Evolutionary conservation across 805 yeast genomes (phyloP).

Genomic region (Starmerella gropengiesseri): DNA sequence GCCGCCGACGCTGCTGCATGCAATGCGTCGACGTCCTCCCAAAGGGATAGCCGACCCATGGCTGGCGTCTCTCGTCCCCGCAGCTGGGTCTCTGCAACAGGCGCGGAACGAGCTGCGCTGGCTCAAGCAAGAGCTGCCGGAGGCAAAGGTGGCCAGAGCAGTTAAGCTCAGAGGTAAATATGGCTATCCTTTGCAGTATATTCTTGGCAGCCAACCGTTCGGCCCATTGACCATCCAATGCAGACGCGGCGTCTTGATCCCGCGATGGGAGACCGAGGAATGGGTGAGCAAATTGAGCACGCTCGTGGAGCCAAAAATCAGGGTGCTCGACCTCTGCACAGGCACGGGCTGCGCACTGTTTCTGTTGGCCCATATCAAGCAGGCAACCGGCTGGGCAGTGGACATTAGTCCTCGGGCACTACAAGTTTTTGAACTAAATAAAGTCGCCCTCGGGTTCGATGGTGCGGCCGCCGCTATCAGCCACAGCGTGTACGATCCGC

Average conservation of each 20-base stretch:
- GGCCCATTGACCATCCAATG: conserved; percentile 55
- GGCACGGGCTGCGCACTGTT: conserved; percentile 73
- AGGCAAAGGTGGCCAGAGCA: conserved; percentile 40
- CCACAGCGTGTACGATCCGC: conserved; percentile 11
- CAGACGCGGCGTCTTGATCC: conserved; percentile 60
- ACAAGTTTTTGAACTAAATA: conserved; percentile 33
- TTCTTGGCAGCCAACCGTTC: conserved; percentile 80
- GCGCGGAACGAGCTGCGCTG: conserved; percentile 36
- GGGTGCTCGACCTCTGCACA: conserved; percentile 61
- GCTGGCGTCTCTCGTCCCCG: conserved; percentile 5
- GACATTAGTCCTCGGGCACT: conserved; percentile 43
- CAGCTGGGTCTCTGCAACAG: conserved; percentile 13
- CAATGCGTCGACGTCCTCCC: conserved; percentile 8
- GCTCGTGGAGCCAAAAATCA: conserved; percentile 15
- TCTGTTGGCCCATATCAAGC: conserved; percentile 25
- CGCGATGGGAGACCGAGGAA: conserved; percentile 93
- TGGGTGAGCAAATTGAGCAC: conserved; percentile 48
- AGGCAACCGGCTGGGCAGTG: conserved; percentile 48
- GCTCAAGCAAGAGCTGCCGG: conserved; percentile 50
- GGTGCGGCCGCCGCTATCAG: conserved; percentile 12
- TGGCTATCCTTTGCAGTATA: conserved; percentile 69
- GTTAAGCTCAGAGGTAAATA: conserved; percentile 39
- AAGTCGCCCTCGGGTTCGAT: conserved; percentile 8
- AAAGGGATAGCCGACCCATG: conserved; percentile 7
- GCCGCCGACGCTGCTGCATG: too few relatives aligned